phyloP scores from a whole-genome alignment of 208 protist genomes.

The Leishmania guyanensis region DNA sequence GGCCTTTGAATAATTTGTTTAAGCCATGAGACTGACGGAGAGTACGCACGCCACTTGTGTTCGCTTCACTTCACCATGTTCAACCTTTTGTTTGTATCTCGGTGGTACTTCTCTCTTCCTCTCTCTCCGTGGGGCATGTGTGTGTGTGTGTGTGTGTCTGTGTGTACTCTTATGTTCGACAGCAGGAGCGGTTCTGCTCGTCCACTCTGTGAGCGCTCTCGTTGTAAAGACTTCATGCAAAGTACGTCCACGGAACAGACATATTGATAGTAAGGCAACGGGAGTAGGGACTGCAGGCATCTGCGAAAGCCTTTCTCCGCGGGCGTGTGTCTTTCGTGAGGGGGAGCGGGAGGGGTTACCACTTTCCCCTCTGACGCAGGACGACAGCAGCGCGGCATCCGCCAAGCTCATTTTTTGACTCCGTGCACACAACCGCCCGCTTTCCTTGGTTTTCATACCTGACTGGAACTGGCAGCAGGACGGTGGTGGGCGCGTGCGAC shows the following conservation, averaged over 20 bases:
- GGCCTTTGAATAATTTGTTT: neutral
- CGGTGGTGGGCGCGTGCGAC: neutral
- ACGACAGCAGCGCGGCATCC: neutral
- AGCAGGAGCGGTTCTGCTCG: neutral
- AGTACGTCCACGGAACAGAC: neutral
- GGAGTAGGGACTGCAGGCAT: neutral
- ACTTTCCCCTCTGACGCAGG: neutral
- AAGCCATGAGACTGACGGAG: neutral
- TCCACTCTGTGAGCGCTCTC: neutral
- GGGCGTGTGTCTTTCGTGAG: neutral
- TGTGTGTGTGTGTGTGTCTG: neutral
- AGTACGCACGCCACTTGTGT: neutral
- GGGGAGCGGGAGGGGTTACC: neutral
- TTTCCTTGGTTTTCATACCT: too few relatives aligned
- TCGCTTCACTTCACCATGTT: neutral
- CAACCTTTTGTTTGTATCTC: neutral
- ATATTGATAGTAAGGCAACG: neutral
- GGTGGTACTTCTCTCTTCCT: neutral
- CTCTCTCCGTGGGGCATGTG: neutral
- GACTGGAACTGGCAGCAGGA: too few relatives aligned
- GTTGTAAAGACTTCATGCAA: neutral
- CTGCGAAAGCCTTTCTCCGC: neutral
- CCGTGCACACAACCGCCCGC: too few relatives aligned
- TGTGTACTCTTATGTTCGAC: neutral
- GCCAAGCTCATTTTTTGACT: too few relatives aligned